These are phyloP conservation scores for Podila verticillata DNA, from an alignment of 192 early-diverging fungal genomes.

Conservation along the genomic window DNA sequence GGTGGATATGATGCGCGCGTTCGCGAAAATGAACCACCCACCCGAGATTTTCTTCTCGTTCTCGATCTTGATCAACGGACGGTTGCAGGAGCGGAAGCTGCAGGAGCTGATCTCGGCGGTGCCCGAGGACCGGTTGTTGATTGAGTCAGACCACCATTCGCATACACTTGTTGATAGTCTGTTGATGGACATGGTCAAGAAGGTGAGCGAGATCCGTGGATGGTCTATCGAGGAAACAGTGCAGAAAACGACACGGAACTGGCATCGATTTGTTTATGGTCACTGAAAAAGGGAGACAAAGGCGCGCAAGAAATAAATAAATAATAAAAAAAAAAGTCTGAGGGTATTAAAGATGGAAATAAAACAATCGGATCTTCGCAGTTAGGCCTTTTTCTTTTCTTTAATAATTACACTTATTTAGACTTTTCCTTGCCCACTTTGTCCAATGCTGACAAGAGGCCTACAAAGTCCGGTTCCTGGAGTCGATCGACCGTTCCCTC, in stretches of 20 bases:
- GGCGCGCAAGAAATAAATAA: too few relatives aligned
- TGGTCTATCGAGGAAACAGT: constrained; percentile 66
- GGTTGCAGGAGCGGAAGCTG: constrained; percentile 62
- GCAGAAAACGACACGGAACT: constrained; percentile 59
- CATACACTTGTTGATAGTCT: constrained; percentile 60
- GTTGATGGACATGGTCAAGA: constrained; percentile 60
- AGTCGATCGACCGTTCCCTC: neutral
- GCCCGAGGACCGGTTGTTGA: constrained; percentile 80
- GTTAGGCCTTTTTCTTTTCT: neutral
- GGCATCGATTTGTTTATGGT: constrained; percentile 52
- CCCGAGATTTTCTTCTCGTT: constrained; percentile 80
- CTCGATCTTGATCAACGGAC: constrained; percentile 79
- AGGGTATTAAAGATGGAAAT: neutral
- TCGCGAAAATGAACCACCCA: constrained; percentile 50
- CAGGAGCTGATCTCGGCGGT: constrained; percentile 72
- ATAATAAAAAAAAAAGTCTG: too few relatives aligned
- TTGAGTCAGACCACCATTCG: constrained; percentile 85
- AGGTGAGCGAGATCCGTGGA: constrained; percentile 66
- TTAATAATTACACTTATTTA: neutral
- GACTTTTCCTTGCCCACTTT: neutral
- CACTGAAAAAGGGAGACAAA: neutral
- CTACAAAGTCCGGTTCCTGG: neutral
- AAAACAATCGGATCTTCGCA: too few relatives aligned
- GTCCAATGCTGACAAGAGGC: neutral
- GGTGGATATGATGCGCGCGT: constrained; percentile 68